phyloP scores from a whole-genome alignment of 768 basidiomycete species.

The Leccinum imitatum region DNA sequence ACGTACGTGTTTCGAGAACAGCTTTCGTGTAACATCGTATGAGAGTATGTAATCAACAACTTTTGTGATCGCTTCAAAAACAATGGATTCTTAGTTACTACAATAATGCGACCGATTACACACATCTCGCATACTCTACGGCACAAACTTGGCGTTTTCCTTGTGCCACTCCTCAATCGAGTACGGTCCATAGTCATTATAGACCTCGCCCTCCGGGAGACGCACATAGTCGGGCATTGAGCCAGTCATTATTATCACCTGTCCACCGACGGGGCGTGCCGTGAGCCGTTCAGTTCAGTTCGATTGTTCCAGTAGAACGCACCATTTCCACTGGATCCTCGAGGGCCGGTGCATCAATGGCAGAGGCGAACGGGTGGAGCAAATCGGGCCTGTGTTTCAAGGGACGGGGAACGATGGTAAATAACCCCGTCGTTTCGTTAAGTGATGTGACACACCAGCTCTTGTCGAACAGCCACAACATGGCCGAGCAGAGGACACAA shows the following conservation, averaged over 20 bases:
- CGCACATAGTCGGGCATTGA: slow-evolving; percentile 62
- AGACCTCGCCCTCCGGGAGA: slow-evolving; percentile 56
- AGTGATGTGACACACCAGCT: slow-evolving; percentile 41
- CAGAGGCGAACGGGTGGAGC: slow-evolving; percentile 68
- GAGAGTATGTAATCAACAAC: not conserved
- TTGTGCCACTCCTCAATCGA: too few relatives aligned
- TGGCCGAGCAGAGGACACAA: slow-evolving; percentile 60
- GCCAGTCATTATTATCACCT: slow-evolving; percentile 46
- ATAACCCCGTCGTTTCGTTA: not conserved
- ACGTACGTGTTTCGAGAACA: too few relatives aligned
- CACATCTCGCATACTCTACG: not conserved
- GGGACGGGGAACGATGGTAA: not conserved
- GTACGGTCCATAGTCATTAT: slow-evolving; percentile 24
- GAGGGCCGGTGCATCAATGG: slow-evolving; percentile 61
- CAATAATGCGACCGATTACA: too few relatives aligned
- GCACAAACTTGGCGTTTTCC: slow-evolving; percentile 34
- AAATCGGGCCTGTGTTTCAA: slow-evolving; percentile 52
- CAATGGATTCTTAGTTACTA: not conserved
- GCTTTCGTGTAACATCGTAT: slow-evolving; percentile 1
- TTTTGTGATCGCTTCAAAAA: not conserved
- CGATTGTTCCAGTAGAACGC: slow-evolving; percentile 6
- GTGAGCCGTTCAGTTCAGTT: not conserved
- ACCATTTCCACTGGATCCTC: slow-evolving; percentile 52
- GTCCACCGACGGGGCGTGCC: not conserved
- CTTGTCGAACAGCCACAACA: slow-evolving; percentile 66